phyloP scores from a whole-genome alignment of 306 rosid species.

The Cicer judaicum region DNA sequence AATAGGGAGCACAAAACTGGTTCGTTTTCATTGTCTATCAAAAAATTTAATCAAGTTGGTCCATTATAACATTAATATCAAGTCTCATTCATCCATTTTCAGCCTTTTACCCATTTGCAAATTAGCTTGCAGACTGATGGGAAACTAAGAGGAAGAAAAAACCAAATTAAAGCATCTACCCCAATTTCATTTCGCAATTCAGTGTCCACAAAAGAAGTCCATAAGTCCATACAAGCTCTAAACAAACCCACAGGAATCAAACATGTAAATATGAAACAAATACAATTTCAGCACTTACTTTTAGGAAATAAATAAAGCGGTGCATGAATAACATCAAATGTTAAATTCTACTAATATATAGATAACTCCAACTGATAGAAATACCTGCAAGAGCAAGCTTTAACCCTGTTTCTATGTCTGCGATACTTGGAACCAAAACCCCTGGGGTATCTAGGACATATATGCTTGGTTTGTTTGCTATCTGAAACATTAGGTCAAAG shows the following conservation, averaged over 20 bases:
- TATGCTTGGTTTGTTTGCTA: conserved; percentile 91
- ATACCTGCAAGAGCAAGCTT: conserved; percentile 93
- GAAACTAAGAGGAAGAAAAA: conserved; percentile 19
- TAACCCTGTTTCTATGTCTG: conserved; percentile 87
- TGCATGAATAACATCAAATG: neutral
- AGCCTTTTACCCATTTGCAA: conserved; percentile 25
- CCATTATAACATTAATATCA: neutral
- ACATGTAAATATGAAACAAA: conserved; percentile 14
- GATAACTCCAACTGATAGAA: conserved; percentile 32
- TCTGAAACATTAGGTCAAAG: conserved; percentile 57
- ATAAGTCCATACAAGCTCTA: neutral
- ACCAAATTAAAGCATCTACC: conserved; percentile 2
- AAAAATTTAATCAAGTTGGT: neutral
- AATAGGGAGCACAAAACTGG: neutral
- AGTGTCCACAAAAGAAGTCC: conserved; percentile 3
- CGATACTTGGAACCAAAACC: conserved; percentile 88
- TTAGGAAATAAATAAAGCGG: neutral
- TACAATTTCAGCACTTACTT: neutral
- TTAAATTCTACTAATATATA: neutral
- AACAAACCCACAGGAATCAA: neutral
- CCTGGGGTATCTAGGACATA: conserved; percentile 95
- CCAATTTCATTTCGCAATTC: conserved; percentile 16
- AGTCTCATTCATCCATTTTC: conserved; percentile 22
- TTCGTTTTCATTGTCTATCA: neutral
- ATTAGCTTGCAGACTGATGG: conserved; percentile 10